These are phyloP conservation scores for Trametes cubensis DNA, from an alignment of 768 basidiomycete genomes.

Conservation along the genomic window DNA sequence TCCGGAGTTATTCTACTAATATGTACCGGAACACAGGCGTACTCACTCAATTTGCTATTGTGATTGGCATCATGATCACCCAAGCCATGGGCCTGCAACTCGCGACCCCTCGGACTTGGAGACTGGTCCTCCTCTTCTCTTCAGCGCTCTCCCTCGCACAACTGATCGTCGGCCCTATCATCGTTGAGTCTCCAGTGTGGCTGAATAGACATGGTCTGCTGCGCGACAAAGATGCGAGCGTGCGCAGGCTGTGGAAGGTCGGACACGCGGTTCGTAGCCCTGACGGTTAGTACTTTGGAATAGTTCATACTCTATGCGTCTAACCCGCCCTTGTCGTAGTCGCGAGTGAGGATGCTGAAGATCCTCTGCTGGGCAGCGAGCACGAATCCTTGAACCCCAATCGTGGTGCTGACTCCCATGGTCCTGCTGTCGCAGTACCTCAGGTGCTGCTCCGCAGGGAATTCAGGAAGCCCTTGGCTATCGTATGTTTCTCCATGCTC, in stretches of 20 bases:
- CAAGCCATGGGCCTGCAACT: conserved; percentile 74
- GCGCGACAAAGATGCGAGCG: conserved; percentile 50
- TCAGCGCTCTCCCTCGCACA: conserved; percentile 57
- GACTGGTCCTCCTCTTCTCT: conserved; percentile 69
- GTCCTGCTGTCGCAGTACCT: conserved; percentile 49
- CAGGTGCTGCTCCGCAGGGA: conserved; percentile 53
- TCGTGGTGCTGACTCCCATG: conserved; percentile 31
- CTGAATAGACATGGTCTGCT: conserved; percentile 51
- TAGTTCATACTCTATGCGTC: neutral
- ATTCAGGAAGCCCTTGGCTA: conserved; percentile 62
- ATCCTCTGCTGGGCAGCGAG: conserved; percentile 44
- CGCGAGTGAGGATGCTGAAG: conserved; percentile 34
- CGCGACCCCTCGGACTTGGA: conserved; percentile 73
- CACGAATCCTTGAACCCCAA: conserved; percentile 18
- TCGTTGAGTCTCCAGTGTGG: conserved; percentile 77
- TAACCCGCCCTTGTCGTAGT: conserved; percentile 1
- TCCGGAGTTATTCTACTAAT: neutral
- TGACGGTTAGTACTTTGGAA: conserved; percentile 12
- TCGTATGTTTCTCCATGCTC: conserved; percentile 71
- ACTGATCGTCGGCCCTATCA: conserved; percentile 51
- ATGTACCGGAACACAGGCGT: conserved; percentile 51
- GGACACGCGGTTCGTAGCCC: conserved; percentile 24
- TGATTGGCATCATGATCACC: conserved; percentile 85
- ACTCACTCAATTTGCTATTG: conserved; percentile 80
- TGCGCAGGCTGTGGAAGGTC: conserved; percentile 57